Conservation (phyloP, 768 basidiomycete species). For the Tulasnella sp. region DNA sequence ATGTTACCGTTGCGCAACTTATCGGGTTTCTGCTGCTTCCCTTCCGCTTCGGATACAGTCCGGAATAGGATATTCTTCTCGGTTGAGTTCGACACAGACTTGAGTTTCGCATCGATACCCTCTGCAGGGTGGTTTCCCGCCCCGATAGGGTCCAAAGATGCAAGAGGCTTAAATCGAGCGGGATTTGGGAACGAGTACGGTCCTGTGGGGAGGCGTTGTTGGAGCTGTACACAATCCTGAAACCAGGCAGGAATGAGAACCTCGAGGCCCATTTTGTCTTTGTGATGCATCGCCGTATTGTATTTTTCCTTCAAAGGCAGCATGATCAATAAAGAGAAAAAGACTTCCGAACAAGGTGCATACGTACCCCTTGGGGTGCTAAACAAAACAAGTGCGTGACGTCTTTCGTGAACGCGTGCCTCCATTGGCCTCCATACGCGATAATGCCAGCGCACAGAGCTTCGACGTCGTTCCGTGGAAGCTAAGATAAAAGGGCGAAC, state of each 20-base stretch:
- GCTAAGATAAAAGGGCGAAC: conserved; percentile 38
- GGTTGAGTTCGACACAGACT: neutral
- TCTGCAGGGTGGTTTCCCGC: neutral
- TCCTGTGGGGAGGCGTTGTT: conserved; percentile 34
- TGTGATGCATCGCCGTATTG: conserved; percentile 54
- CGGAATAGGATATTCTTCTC: conserved; percentile 16
- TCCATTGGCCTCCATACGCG: conserved; percentile 79
- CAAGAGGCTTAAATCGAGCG: conserved; percentile 35
- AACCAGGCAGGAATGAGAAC: conserved; percentile 92
- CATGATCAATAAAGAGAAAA: neutral
- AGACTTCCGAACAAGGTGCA: neutral
- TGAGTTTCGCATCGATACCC: neutral
- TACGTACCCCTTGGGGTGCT: conserved; percentile 35
- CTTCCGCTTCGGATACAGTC: conserved; percentile 10
- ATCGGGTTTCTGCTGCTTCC: neutral
- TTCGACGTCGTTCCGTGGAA: conserved; percentile 63
- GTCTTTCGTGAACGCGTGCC: conserved; percentile 69
- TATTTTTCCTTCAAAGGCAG: conserved; percentile 30
- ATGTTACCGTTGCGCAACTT: conserved; percentile 40
- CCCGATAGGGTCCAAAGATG: neutral
- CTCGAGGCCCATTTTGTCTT: conserved; percentile 49
- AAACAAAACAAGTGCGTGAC: conserved; percentile 83
- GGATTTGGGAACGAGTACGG: conserved; percentile 58
- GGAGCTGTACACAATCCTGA: conserved; percentile 53
- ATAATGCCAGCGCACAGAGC: conserved; percentile 68